These are phyloP conservation scores for Hypholoma sublateritium DNA, from an alignment of 768 basidiomycete genomes.

Conservation along the genomic window DNA sequence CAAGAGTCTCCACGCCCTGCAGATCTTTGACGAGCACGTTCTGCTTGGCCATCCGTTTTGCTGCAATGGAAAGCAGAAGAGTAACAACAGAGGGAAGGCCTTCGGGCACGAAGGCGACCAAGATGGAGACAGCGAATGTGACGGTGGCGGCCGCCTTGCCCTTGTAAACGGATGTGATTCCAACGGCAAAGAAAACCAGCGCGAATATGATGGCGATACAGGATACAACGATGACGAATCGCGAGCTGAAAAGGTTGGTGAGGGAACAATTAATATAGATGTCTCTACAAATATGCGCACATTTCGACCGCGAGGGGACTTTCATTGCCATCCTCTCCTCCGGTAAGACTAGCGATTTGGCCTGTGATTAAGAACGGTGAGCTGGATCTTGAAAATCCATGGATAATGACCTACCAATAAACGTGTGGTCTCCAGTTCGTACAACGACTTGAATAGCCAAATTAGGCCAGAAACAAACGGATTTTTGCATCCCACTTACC, in stretches of 20 bases:
- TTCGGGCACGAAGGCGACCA: constrained; percentile 63
- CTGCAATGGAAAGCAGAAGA: constrained; percentile 64
- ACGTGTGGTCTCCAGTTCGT: constrained; percentile 64
- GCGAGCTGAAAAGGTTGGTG: constrained; percentile 37
- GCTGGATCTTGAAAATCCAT: not conserved
- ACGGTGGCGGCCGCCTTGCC: constrained; percentile 60
- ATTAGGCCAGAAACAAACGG: not conserved
- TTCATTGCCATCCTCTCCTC: constrained; percentile 61
- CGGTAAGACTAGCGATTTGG: constrained; percentile 68
- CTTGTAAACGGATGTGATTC: constrained; percentile 65
- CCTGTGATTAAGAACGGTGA: constrained; percentile 33
- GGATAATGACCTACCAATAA: constrained; percentile 48
- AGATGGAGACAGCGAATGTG: constrained; percentile 59
- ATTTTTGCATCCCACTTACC: constrained; percentile 33
- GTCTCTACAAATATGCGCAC: constrained; percentile 31
- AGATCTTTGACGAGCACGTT: constrained; percentile 74
- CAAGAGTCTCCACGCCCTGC: constrained; percentile 72
- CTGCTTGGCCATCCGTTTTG: constrained; percentile 69
- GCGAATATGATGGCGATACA: constrained; percentile 61
- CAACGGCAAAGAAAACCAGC: constrained; percentile 63
- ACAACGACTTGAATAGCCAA: constrained; percentile 47
- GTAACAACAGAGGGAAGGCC: constrained; percentile 71
- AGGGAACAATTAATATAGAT: not conserved
- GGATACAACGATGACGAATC: constrained; percentile 64
- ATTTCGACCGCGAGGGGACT: constrained; percentile 69